Base-by-base conservation (phyloP, 164 flowering plant species). In the Aristolochia fimbriata region DNA sequence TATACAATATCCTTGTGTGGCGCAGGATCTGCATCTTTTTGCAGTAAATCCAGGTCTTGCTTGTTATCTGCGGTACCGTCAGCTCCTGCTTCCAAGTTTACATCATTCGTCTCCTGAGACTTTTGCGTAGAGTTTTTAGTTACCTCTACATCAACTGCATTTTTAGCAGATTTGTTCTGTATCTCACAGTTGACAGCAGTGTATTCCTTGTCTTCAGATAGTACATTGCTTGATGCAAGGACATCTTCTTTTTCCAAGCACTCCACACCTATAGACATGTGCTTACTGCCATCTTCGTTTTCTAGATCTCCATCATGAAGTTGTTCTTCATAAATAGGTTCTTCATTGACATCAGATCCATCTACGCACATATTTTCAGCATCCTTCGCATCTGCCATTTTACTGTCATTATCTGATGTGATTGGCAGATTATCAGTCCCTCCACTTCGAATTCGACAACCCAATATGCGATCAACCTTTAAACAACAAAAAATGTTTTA, bases 381-480 rank as follows among this genome's bases (percentile, higher is more conserved):
- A 57, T 64, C 73, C 59, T 57, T 71, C 31, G 59, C 61, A 68
- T 77, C 79, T 13, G 63, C 47, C 64, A 61, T 70, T 59, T 45
- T 55, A 62, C 73, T 70, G 63, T 60, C 53, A 11, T 58, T 27
- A 64, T 43, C 66, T 61, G 37, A 23, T 25, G 53, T 20, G 12
- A 33, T 50, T 22, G 48, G 49, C 46, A 43, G 53, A 30, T 14
- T 50, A 14, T 46, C 61, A 67, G 51, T 46, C 19, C 55, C 64
- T 68, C 62, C 62, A 62, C 68, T 72, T 73, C 65, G 81, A 51
- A 81, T 63, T 58, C 97, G 90, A 78, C 99, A 88, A 7, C 96
- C 99, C 51, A 94, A 64, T 66, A 94, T 83, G 58, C 93, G 84
- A 73, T 88, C 96, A 68, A 94, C 99, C 99, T 88, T 47, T 24